Base-by-base conservation (phyloP, 331 rosid species). In the Dryas integrifolia region DNA sequence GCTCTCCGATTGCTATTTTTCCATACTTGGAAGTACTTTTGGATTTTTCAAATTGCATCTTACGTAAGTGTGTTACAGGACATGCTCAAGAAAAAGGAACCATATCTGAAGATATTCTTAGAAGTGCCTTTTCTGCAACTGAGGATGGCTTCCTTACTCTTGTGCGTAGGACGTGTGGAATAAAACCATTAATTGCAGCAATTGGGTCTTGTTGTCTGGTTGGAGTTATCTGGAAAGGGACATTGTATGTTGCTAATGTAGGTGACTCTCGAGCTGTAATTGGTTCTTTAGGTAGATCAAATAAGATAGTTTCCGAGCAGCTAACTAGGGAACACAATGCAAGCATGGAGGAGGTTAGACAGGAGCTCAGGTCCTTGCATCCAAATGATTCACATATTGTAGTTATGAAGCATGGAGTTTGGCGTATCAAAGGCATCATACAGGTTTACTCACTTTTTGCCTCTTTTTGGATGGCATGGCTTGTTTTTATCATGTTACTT, bases 191-290 rank as follows among this genome's bases (percentile, higher is more conserved):
- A 43, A 75, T 88, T 62, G 89, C 98, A 49, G 79, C 78, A 26
- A 35, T 72, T n/a, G 96, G 96, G 8, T 85, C 98, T 11, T 86
- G 92, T 80, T 86, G 95, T 79, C 87, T 90, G 67, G 80, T 58
- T 80, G 89, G 91, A 71, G 67, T 85, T 56, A 77, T 92, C 58
- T 92, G 85, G 88, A 86, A 70, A 48, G 85, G 91, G 73, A 79
- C 74, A 16, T 65, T 86, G n/a, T 71, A 71, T 72, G 44, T 90
- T 40, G 88, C 89, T 30, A 90, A 88, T 40, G 57, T 92, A 65
- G 98, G 98, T 21, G 92, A 89, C 49, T 88, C 91, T 1, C 85
- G 88, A 79, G 97, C 92, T 46, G 85, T 92, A 13, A 63, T 88
- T 59, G 91, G 95, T 69, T 83, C 51, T 78, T 0, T 62, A 21